These are phyloP conservation scores for Ensete glaucum DNA, from an alignment of 176 grass and related monocot species.

Conservation along the genomic window DNA sequence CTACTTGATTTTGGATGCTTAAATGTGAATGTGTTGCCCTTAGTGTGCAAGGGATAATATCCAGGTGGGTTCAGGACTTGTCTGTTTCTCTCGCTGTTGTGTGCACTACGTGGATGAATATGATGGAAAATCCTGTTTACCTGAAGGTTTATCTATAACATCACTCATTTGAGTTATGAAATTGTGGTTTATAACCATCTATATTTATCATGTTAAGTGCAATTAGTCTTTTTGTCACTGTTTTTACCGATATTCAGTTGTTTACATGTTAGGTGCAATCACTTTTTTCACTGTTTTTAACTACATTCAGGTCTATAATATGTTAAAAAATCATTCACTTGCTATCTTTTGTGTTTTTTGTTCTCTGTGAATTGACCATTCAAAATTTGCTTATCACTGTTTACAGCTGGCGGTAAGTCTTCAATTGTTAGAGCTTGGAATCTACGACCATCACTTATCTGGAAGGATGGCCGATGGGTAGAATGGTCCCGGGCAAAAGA, in stretches of 20 bases:
- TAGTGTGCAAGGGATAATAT: neutral
- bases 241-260: neutral
- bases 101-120: neutral
- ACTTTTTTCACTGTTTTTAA: neutral
- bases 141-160: neutral
- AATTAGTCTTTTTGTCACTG: neutral
- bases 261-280: neutral
- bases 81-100: neutral
- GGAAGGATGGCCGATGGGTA: slow-evolving; percentile 80
- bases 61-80: neutral
- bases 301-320: neutral
- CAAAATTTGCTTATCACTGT: neutral
- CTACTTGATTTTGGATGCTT: neutral
- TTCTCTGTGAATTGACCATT: too few relatives aligned
- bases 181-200: neutral
- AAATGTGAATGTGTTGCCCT: too few relatives aligned
- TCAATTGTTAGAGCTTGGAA: slow-evolving; percentile 51
- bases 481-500: slow-evolving; percentile 46
- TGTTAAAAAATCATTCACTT: neutral
- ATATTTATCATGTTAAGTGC: neutral
- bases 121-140: too few relatives aligned
- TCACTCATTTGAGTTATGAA: neutral
- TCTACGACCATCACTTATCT: slow-evolving; percentile 74
- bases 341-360: neutral
- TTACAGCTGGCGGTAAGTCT: slow-evolving; percentile 34